phyloP scores from a whole-genome alignment of 192 early-diverging fungal species.

The Podila minutissima region DNA sequence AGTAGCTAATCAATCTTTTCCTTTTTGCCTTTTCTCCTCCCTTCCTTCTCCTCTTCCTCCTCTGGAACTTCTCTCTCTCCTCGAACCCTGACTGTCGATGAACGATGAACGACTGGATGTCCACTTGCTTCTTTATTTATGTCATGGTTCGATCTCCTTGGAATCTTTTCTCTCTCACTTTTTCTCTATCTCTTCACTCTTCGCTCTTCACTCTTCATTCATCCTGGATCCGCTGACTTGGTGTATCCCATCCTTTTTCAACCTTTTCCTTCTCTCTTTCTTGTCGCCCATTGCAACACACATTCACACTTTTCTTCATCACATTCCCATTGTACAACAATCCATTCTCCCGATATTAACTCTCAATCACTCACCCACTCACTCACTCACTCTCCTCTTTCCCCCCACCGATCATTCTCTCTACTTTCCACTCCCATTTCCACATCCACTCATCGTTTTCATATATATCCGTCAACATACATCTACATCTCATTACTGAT shows the following conservation, averaged over 20 bases:
- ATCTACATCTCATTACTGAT: no score
- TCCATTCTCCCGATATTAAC: not conserved
- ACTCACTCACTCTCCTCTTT: not conserved
- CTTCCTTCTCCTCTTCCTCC: not conserved
- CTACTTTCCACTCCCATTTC: no score
- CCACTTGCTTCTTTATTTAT: not conserved
- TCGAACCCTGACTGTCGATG: not conserved
- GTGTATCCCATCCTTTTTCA: not conserved
- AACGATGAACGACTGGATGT: not conserved
- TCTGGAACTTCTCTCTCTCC: not conserved
- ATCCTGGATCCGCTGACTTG: not conserved
- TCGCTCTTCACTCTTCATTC: not conserved
- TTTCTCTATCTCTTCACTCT: not conserved
- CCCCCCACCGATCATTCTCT: not conserved
- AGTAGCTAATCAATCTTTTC: slow-evolving; percentile 8
- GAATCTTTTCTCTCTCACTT: not conserved
- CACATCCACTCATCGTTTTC: no score
- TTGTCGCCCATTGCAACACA: not conserved
- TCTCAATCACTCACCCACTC: not conserved
- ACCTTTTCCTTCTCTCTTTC: not conserved
- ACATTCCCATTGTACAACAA: not conserved
- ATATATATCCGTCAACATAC: no score
- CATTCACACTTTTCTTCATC: not conserved
- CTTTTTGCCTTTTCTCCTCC: not conserved
- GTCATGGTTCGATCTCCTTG: slow-evolving; percentile 1